phyloP scores from a whole-genome alignment of 805 yeast species.

The Sugiyamaella smithiae region DNA sequence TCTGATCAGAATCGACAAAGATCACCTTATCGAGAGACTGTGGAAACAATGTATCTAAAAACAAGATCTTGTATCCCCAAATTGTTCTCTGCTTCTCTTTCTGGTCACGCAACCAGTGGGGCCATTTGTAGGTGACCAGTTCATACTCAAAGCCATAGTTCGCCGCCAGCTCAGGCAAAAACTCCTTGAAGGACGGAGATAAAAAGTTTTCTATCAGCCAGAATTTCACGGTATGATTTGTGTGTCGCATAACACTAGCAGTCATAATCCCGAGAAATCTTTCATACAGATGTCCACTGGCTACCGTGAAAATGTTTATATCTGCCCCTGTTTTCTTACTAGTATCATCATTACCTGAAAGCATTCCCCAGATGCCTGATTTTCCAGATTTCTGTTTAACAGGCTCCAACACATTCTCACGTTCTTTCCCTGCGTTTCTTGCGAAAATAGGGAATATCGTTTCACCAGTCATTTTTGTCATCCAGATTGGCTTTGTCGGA shows the following conservation, averaged over 20 bases:
- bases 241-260: constrained; percentile 65
- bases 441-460: constrained; percentile 46
- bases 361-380: constrained; percentile 17
- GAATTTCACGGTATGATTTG: constrained; percentile 66
- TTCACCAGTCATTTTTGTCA: constrained; percentile 47
- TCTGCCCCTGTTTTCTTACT: constrained; percentile 46
- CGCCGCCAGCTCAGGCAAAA: constrained; percentile 57
- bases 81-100: constrained; percentile 72
- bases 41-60: constrained; percentile 86
- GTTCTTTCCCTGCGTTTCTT: constrained; percentile 42
- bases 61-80: constrained; percentile 86
- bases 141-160: constrained; percentile 67
- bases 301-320: constrained; percentile 76
- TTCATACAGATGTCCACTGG: constrained; percentile 80
- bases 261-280: constrained; percentile 75
- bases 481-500: constrained; percentile 20
- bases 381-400: constrained; percentile 8
- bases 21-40: constrained; percentile 68
- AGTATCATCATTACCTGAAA: constrained; percentile 12
- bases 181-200: constrained; percentile 63
- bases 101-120: constrained; percentile 80
- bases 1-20: constrained; percentile 84
- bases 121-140: constrained; percentile 88
- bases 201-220: constrained; percentile 84
- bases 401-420: constrained; percentile 23